phyloP scores from a whole-genome alignment of 306 rosid genomes.

The Lagenaria siceraria region DNA sequence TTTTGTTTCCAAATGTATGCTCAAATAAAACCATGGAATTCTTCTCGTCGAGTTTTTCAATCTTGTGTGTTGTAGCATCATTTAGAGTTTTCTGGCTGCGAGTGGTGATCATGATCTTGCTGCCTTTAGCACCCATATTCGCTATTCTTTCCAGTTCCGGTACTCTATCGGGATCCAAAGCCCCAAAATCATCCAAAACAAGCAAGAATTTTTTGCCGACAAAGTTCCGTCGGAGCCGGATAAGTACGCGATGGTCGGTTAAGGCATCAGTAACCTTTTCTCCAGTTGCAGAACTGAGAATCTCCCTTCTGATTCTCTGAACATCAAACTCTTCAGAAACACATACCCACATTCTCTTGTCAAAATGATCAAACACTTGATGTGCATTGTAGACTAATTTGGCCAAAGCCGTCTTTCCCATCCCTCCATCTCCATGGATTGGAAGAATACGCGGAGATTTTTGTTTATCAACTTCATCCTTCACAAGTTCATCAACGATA shows the following conservation, averaged over 20 bases:
- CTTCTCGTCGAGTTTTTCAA: not conserved
- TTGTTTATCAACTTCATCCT: not conserved
- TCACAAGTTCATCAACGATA: not conserved
- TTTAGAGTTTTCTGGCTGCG: not conserved
- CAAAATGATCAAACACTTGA: not conserved
- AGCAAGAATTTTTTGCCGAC: slow-evolving; percentile 17
- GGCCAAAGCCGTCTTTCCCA: slow-evolving; percentile 10
- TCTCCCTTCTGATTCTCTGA: slow-evolving; percentile 2
- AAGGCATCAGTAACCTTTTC: not conserved
- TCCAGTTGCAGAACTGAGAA: slow-evolving; percentile 4
- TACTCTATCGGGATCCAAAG: slow-evolving; percentile 1
- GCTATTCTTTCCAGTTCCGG: not conserved
- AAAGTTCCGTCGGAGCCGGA: not conserved
- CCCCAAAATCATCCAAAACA: slow-evolving; percentile 24
- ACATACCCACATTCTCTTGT: slow-evolving; percentile 8
- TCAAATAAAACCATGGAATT: not conserved
- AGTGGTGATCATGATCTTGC: slow-evolving; percentile 18
- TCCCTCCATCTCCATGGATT: slow-evolving; percentile 3
- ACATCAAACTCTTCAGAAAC: slow-evolving; percentile 9
- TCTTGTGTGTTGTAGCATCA: not conserved
- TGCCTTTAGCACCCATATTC: slow-evolving; percentile 11
- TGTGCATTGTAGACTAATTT: not conserved
- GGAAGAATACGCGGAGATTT: not conserved
- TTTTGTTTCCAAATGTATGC: not conserved
- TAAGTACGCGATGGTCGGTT: not conserved